phyloP scores from a whole-genome alignment of 345 rosid species.

The Acer negundo region DNA sequence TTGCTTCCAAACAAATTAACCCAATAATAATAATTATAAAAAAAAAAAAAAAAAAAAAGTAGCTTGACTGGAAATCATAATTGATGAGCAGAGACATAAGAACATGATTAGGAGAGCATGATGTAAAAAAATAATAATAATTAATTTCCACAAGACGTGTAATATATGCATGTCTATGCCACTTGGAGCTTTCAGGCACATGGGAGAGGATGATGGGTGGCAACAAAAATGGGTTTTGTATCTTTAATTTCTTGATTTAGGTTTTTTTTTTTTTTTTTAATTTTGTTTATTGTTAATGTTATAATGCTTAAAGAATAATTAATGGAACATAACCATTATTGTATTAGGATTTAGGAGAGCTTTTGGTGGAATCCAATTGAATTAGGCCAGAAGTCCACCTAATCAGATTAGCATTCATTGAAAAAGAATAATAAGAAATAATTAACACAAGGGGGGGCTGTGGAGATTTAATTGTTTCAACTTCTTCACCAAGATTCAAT shows the following conservation, averaged over 20 bases:
- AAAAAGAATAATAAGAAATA: not conserved
- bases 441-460: not conserved
- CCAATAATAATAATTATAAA: not conserved
- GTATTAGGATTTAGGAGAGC: not conserved
- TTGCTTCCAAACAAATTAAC: not conserved
- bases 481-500: not conserved
- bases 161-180: not conserved
- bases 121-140: not conserved
- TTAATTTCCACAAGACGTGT: not conserved
- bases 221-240: too few species aligned
- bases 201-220: too few species aligned
- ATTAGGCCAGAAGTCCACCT: not conserved
- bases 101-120: not conserved
- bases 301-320: not conserved
- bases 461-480: not conserved
- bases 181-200: too few species aligned
- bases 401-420: not conserved
- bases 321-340: not conserved
- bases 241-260: not conserved
- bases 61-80: not conserved
- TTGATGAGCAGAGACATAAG: not conserved
- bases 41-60: not conserved
- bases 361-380: too few species aligned
- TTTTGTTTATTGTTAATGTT: not conserved
- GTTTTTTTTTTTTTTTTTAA: too few species aligned